These are phyloP conservation scores for Annona squamosa DNA, from an alignment of 164 flowering plant genomes.

Conservation along the genomic window DNA sequence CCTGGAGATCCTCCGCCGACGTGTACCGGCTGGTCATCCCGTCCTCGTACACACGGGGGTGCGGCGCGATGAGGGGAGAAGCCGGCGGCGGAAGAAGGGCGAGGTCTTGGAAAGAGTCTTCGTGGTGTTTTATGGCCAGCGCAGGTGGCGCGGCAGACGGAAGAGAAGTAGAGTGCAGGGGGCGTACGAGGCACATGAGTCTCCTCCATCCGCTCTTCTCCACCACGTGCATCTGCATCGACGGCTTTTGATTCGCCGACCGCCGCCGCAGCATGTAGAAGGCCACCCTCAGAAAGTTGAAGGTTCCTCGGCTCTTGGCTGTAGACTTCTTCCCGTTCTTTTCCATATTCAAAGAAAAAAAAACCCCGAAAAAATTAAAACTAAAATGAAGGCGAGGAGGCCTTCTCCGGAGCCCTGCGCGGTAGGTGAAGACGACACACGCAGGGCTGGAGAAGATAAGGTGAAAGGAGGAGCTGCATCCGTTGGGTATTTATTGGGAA, in stretches of 20 bases:
- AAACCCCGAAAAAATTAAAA: too few relatives aligned
- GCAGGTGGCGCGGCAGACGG: slow-evolving; percentile 2
- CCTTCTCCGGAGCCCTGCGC: background rate
- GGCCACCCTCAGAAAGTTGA: background rate
- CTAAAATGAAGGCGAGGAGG: background rate
- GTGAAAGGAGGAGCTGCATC: background rate
- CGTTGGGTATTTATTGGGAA: background rate
- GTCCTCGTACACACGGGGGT: background rate
- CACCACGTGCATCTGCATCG: too few relatives aligned
- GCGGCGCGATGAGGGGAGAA: background rate
- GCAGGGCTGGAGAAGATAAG: background rate
- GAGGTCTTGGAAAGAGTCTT: slow-evolving; percentile 15
- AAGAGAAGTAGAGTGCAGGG: slow-evolving; percentile 28
- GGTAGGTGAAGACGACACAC: background rate
- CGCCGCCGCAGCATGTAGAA: slow-evolving; percentile 1
- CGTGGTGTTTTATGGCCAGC: background rate
- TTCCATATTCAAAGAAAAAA: background rate
- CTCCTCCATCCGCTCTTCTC: slow-evolving; percentile 27
- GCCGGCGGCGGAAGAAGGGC: slow-evolving; percentile 11
- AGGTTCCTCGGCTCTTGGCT: background rate
- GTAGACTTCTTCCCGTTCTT: background rate
- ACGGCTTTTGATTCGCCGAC: background rate
- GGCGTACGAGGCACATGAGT: slow-evolving; percentile 46
- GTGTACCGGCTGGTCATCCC: slow-evolving; percentile 30
- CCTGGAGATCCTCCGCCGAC: slow-evolving; percentile 40